Evolutionary conservation across 2,329 filamentous ascomycete genomes (phyloP), one percentile per base, ranked within the genome.

Genomic region (Ascochyta koolunga): DNA sequence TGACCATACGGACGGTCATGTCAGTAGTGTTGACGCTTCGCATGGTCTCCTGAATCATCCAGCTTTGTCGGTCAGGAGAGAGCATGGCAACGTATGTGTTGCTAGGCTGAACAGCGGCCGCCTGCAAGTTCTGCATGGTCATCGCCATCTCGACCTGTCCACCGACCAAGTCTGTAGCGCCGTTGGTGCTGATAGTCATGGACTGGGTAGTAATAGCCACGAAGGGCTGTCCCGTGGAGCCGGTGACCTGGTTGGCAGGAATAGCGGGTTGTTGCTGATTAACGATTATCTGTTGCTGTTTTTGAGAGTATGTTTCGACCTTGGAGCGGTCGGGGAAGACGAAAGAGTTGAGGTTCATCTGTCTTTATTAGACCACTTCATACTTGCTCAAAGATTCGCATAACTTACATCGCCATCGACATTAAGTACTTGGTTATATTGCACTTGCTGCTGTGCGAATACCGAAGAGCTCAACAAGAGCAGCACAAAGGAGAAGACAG

Each of bases 371-470:
- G 60, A 41, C 13, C 0, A 13, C 4, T 6, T 29, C 2, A 7
- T 13, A 1, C 4, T n/a, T 1, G 1, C 9, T 22, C 15, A 5
- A 19, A 6, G 3, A 2, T 0, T 6, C 7, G 3, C n/a, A 5
- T 29, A n/a, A 67, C 70, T 64, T 66, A 73, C 72, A 50, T 75
- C 72, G 54, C 71, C 72, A 62, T 74, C 73, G 42, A 75, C 29
- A 66, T 74, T 75, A 65, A 75, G 67, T 54, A 75, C 72, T 65
- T 75, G 71, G 59, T 75, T 75, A 55, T 68, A 75, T 25, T 74
- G 67, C 16, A 60, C 69, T 43, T 64, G 59, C 53, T 70, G 66
- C 56, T 71, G 65, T 22, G 64, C 71, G 8, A 68, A 56, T 27
- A 60, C 68, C 16, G 62, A 49, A 54, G 56, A 64, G 61, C 67